Evolutionary conservation across 169 alveolate genomes (phyloP).

Genomic region (Cryptosporidium canis): DNA sequence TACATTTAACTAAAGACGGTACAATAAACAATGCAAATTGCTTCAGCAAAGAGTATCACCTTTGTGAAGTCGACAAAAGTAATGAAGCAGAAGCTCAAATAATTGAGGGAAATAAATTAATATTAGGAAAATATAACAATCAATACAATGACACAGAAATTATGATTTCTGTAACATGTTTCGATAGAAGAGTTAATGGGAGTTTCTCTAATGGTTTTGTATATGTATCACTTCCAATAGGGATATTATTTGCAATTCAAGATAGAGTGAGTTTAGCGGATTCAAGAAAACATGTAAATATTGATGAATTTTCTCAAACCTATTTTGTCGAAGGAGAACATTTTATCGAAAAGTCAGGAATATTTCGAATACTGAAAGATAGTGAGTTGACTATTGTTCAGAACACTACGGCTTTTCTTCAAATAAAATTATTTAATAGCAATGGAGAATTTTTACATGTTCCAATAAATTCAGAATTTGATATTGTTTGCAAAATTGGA

Average conservation of each 20-base stretch:
- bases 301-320: not conserved
- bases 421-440: conserved; percentile 10
- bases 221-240: conserved; percentile 14
- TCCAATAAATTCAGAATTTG: conserved; percentile 36
- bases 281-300: not conserved
- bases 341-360: not conserved
- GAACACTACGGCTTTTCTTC: not conserved
- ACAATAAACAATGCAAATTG: not conserved
- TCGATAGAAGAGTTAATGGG: conserved; percentile 62
- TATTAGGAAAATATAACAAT: not conserved
- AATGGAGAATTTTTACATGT: not conserved
- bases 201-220: not conserved
- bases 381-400: conserved; percentile 8
- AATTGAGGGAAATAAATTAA: not conserved
- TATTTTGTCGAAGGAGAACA: conserved; percentile 44
- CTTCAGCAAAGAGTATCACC: not conserved
- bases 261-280: not conserved
- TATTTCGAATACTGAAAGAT: not conserved
- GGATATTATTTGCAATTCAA: conserved; percentile 5
- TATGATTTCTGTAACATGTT: conserved; percentile 11
- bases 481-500: not conserved
- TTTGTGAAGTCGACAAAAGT: not conserved
- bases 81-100: not conserved
- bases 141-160: not conserved
- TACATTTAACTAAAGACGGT: conserved; percentile 31